Evolutionary conservation across 331 rosid species (phyloP).

Genomic region (Acacia concinna): DNA sequence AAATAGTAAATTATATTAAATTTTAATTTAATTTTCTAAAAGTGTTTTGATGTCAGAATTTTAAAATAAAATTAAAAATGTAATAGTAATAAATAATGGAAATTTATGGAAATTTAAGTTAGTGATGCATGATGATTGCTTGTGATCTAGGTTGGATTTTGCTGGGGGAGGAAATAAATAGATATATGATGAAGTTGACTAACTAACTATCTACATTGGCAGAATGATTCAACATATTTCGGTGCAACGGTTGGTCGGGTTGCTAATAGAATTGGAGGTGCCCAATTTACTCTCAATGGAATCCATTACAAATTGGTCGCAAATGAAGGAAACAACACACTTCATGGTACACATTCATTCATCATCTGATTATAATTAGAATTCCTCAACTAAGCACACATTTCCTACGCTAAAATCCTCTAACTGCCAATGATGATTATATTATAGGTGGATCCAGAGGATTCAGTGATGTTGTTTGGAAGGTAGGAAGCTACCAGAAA

Average conservation of each 20-base stretch:
- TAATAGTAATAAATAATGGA: too few relatives aligned
- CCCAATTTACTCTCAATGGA: conserved; percentile 25
- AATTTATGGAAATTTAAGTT: not conserved
- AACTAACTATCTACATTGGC: not conserved
- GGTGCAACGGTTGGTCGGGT: conserved; percentile 31
- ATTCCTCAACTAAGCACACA: not conserved
- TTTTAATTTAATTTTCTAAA: not conserved
- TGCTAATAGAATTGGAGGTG: conserved; percentile 16
- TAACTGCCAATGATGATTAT: not conserved
- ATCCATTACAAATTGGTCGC: conserved; percentile 48
- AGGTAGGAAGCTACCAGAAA: not conserved
- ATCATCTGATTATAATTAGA: not conserved
- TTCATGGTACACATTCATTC: conserved; percentile 41
- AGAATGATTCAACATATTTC: conserved; percentile 15
- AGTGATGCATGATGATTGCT: not conserved
- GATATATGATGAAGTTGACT: not conserved
- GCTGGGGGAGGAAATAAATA: too few relatives aligned
- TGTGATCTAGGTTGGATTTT: not conserved
- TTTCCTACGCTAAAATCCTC: not conserved
- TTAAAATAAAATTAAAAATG: not conserved
- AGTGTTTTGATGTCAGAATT: not conserved
- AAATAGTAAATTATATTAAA: not conserved
- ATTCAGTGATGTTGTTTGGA: conserved; percentile 7
- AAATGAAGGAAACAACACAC: conserved; percentile 53
- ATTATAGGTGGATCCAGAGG: conserved; percentile 22